Base-by-base conservation (phyloP, 1,284 basidiomycete genomes). In the Testicularia cyperi region DNA sequence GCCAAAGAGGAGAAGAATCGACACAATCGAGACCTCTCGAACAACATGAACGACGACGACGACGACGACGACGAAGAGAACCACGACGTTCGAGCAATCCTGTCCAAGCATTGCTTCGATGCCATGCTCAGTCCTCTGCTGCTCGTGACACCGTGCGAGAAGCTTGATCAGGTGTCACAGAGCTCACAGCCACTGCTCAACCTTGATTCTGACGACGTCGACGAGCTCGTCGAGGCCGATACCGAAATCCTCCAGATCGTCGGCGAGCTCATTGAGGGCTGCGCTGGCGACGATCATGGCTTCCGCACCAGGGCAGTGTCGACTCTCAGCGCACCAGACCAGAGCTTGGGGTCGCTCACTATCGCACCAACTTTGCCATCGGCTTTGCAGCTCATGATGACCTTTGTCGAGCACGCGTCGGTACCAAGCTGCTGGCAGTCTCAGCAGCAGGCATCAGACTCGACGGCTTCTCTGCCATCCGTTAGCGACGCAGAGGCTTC, bases 171-270 rank as follows among this genome's bases (percentile, higher is more conserved):
- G 6, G 5, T 16, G 2, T 16, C 28, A 6, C n/a, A 27, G n/a
- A 22, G 23, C n/a, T 9, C 16, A 2, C 22, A 34, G 19, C 36
- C 38, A 22, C 16, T 35, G 6, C 37, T 52, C 25, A 28, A 41
- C n/a, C 15, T 53, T 15, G 49, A 65, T 19, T 32, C 31, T 14
- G 65, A 62, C 27, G 53, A 62, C 13, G 39, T 65, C 8, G 47
- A 52, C 19, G 52, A 61, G 15, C 33, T 69, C 22, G 53, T 67
- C 15, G 64, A 61, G 13, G 45, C 60, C 15, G 67, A 70, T 29
- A 46, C 48, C 34, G 57, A 65, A 30, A 54, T 65, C 15, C 46
- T 67, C 12, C 58, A 58, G 40, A 54, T 42, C 1, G 44, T 47
- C 9, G 46, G 41, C 2, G 55, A 57, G 15, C 44, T 70, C 16